phyloP scores from a whole-genome alignment of 2,329 filamentous ascomycete species.

The Colletotrichum sansevieriae region DNA sequence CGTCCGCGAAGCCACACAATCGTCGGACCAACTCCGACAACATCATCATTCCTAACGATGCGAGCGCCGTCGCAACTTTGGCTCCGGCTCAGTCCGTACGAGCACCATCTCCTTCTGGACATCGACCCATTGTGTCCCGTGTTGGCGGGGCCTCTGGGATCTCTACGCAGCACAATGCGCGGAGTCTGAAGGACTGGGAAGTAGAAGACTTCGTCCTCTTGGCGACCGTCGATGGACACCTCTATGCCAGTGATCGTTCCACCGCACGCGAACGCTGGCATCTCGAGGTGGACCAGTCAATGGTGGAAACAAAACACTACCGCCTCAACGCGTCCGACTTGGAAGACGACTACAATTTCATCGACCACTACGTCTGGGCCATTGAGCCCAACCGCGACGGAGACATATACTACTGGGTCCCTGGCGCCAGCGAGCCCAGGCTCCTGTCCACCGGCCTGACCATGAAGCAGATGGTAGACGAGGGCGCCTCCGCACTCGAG shows the following conservation, averaged over 20 bases:
- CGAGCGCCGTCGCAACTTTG: conserved; percentile 97
- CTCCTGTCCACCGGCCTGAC: conserved; percentile 78
- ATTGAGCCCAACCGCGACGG: conserved; percentile 93
- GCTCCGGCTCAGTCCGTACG: conserved; percentile 96
- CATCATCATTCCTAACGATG: conserved; percentile 70
- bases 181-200: conserved; percentile 99
- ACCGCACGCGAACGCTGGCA: conserved; percentile 89
- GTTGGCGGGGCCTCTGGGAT: conserved; percentile 69
- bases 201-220: conserved; percentile 99
- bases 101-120: conserved; percentile 83
- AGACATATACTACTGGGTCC: conserved; percentile 86
- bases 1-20: conserved; percentile 46
- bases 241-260: conserved; percentile 90
- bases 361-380: conserved; percentile 94
- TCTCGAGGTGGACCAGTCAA: conserved; percentile 84
- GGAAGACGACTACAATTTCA: conserved; percentile 70
- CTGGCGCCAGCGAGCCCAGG: conserved; percentile 69
- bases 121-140: conserved; percentile 65
- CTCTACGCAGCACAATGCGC: conserved; percentile 91
- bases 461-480: conserved; percentile 90
- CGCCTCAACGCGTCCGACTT: conserved; percentile 74
- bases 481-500: conserved; percentile 79
- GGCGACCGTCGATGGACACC: conserved; percentile 98
- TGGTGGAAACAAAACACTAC: conserved; percentile 91
- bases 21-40: conserved; percentile 45